phyloP scores from a whole-genome alignment of 106 monocot genomes.

The Dioscorea zingiberensis region DNA sequence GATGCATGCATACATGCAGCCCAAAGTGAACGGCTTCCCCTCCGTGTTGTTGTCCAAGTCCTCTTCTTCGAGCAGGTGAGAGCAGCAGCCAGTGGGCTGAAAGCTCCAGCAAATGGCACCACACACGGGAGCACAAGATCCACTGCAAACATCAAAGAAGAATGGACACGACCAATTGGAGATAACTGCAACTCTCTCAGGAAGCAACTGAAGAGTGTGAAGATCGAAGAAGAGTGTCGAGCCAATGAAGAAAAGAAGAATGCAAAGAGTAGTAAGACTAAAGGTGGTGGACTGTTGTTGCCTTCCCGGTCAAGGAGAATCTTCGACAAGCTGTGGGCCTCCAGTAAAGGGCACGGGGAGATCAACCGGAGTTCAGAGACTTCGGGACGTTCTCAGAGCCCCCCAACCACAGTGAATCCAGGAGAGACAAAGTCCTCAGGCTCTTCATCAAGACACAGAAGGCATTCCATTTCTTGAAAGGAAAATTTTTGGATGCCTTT shows the following conservation, averaged over 20 bases:
- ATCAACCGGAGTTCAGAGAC: conserved; percentile 55
- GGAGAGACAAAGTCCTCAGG: conserved; percentile 47
- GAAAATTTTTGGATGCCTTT: neutral
- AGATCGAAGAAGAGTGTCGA: conserved; percentile 11
- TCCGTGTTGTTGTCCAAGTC: conserved; percentile 68
- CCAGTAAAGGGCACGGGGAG: conserved; percentile 36
- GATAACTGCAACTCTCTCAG: conserved; percentile 22
- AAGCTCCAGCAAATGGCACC: neutral
- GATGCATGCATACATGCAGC: conserved; percentile 63
- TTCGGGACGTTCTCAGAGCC: conserved; percentile 76
- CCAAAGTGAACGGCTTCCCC: conserved; percentile 71
- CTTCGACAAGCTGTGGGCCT: conserved; percentile 65
- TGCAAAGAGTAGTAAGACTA: conserved; percentile 15
- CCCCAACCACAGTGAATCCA: conserved; percentile 36
- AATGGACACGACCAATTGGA: conserved; percentile 13
- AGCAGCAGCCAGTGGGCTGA: conserved; percentile 8
- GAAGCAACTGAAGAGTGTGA: conserved; percentile 29
- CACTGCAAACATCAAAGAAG: conserved; percentile 19
- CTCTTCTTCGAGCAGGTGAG: conserved; percentile 75
- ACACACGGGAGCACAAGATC: conserved; percentile 16
- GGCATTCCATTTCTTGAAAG: conserved; percentile 80
- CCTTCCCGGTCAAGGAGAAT: conserved; percentile 74
- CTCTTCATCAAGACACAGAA: conserved; percentile 48
- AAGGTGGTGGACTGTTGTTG: conserved; percentile 25
- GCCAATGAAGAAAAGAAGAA: conserved; percentile 12